A percentile compares a stretch with the other conserved stretches of the same genome.
Evolutionary conservation across 768 basidiomycete genomes (phyloP).

Genomic region (Lyophyllum semitale): DNA sequence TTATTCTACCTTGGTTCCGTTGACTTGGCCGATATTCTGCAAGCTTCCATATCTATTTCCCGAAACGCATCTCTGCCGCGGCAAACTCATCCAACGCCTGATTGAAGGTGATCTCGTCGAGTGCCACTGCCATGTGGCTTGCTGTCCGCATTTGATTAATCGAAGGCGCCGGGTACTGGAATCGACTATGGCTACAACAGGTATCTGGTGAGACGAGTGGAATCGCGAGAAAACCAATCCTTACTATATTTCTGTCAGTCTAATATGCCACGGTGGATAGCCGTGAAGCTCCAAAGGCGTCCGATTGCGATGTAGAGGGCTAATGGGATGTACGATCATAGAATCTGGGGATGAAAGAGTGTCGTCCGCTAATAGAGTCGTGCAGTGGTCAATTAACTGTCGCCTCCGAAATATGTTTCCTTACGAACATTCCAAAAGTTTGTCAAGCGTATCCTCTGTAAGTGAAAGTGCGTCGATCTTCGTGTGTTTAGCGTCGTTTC

Average conservation of each 20-base stretch:
- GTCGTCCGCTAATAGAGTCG: conserved; percentile 29
- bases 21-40: conserved; percentile 3
- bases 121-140: conserved; percentile 12
- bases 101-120: conserved; percentile 63
- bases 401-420: not conserved
- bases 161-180: not conserved
- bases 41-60: conserved; percentile 46
- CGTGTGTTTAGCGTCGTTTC: conserved; percentile 16
- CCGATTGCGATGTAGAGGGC: conserved; percentile 32
- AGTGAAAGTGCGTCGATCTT: conserved; percentile 32
- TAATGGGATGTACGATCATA: conserved; percentile 69
- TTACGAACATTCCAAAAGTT: conserved; percentile 59
- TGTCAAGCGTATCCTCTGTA: conserved; percentile 46
- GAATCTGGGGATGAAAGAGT: conserved; percentile 72
- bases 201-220: not conserved
- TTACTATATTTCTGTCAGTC: conserved; percentile 79
- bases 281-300: conserved; percentile 67
- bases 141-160: not conserved
- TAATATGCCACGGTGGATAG: conserved; percentile 84
- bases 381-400: not conserved
- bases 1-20: not conserved
- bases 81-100: conserved; percentile 75
- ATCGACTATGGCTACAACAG: conserved; percentile 29
- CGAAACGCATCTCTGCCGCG: conserved; percentile 75
- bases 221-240: conserved; percentile 19